These are phyloP conservation scores for Elongisporangium undulatum DNA, from an alignment of 352 stramenopile species.

Conservation along the genomic window DNA sequence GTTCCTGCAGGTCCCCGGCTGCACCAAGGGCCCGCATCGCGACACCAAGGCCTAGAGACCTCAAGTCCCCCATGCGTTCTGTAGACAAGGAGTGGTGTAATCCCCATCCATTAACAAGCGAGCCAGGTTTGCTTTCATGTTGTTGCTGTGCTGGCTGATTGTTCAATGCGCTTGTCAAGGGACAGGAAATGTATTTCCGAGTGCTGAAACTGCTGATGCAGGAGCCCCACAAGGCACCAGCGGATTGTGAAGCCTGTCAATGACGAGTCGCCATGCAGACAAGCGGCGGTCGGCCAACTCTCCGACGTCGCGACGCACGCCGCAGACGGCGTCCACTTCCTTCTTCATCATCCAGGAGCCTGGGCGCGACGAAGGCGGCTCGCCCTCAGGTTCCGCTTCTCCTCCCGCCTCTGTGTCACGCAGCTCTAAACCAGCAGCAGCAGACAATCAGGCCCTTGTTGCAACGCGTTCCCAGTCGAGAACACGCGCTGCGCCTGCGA, in stretches of 20 bases:
- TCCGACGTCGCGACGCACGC: not conserved
- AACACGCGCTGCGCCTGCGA: not conserved
- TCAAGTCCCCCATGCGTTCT: not conserved
- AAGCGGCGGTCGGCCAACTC: not conserved
- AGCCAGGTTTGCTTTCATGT: not conserved
- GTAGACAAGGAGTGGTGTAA: not conserved
- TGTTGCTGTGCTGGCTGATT: not conserved
- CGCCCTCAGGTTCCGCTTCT: not conserved
- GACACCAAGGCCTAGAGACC: constrained; percentile 48
- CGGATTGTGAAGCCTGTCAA: not conserved
- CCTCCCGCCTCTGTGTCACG: not conserved
- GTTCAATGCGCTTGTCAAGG: not conserved
- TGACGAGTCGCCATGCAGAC: not conserved
- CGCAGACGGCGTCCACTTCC: constrained; percentile 17
- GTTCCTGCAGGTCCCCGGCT: constrained; percentile 89
- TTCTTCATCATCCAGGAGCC: constrained; percentile 75
- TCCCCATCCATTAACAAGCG: not conserved
- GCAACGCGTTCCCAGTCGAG: not conserved
- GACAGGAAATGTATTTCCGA: not conserved
- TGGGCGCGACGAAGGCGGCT: constrained; percentile 4
- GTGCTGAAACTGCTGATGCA: not conserved
- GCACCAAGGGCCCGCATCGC: constrained; percentile 75
- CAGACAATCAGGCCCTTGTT: not conserved
- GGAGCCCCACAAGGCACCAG: not conserved
- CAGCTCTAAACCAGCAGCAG: not conserved